Conservation (phyloP, 2,329 filamentous ascomycete species). For the Aspergillus sergii region DNA sequence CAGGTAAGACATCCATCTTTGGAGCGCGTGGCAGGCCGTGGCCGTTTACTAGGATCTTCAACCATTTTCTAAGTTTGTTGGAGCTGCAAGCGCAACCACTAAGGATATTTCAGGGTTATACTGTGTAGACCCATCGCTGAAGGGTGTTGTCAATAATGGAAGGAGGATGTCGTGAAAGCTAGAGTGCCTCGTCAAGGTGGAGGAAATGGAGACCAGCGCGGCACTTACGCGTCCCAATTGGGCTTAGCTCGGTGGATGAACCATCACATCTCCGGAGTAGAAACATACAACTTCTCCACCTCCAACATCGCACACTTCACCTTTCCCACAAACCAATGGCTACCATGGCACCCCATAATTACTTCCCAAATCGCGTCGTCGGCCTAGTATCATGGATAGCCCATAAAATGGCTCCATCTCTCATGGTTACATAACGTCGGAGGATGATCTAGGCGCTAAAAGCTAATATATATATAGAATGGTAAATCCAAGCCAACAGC, state of each 20-base stretch:
- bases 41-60: neutral
- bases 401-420: neutral
- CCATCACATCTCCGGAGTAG: neutral
- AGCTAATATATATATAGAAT: neutral
- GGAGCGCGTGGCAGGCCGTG: neutral
- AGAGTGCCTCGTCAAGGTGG: neutral
- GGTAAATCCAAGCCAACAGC: no score
- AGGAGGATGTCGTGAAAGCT: neutral
- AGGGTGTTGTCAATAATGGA: neutral
- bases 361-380: neutral
- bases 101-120: neutral
- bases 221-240: neutral
- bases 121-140: neutral
- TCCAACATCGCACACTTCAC: neutral
- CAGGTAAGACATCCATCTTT: conserved; percentile 9
- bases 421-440: neutral
- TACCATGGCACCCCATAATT: neutral
- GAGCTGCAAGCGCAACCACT: neutral
- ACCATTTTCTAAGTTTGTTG: neutral
- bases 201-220: neutral
- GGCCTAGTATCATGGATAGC: neutral
- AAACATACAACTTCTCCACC: neutral
- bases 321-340: neutral
- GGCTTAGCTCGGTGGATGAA: neutral
- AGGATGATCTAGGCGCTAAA: no score